phyloP scores from a whole-genome alignment of 1,284 basidiomycete genomes.

The Marasmius fiardii region DNA sequence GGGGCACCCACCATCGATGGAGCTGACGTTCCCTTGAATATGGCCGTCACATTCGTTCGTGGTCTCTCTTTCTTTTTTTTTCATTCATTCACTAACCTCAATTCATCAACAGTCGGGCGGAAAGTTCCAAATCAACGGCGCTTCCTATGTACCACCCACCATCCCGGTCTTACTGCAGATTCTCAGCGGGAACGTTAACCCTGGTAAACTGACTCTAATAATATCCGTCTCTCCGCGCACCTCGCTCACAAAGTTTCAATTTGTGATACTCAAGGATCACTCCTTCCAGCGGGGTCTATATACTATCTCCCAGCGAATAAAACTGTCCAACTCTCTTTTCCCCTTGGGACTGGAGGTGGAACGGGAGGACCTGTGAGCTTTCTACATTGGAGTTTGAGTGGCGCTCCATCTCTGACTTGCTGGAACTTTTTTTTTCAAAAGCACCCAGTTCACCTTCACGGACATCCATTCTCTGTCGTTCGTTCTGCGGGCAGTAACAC shows the following conservation, averaged over 20 bases:
- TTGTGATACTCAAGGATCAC: background rate
- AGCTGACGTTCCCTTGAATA: background rate
- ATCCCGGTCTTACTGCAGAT: constrained; percentile 10
- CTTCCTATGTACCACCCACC: background rate
- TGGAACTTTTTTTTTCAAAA: background rate
- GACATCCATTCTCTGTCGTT: constrained; percentile 1
- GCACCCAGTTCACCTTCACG: background rate
- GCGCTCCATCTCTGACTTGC: too few relatives aligned
- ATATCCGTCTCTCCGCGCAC: background rate
- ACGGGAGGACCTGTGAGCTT: background rate
- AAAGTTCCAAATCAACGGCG: constrained; percentile 4
- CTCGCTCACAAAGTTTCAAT: too few relatives aligned
- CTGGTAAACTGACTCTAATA: background rate
- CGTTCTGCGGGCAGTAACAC: background rate
- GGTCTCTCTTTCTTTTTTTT: background rate
- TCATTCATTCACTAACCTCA: background rate
- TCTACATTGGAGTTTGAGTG: too few relatives aligned
- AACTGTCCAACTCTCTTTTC: constrained; percentile 1
- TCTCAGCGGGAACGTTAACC: background rate
- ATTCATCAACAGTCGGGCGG: constrained; percentile 12
- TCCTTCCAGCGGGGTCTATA: constrained; percentile 1
- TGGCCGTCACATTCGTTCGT: background rate
- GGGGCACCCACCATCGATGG: background rate
- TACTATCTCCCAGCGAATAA: constrained; percentile 5
- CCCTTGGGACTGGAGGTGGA: background rate